Base-by-base conservation (phyloP, 2,329 filamentous ascomycete species). In the Cladophialophora immunda region DNA sequence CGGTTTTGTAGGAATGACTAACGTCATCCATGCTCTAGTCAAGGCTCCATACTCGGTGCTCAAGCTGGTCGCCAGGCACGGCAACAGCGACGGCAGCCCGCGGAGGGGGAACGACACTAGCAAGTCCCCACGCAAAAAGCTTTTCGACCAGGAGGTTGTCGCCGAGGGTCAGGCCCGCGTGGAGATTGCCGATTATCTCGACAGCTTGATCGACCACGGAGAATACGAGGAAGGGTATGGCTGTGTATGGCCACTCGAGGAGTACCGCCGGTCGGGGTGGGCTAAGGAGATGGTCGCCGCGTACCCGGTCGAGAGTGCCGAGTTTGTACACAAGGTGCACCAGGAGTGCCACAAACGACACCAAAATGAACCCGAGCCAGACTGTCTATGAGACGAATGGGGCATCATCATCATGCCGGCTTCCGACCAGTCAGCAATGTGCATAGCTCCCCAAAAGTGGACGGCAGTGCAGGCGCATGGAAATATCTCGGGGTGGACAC, bases 111-210 rank as follows among this genome's bases (percentile, higher is more conserved):
- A 29, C 32, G 27, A 32, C 8, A n/a, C 32, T 17, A 15, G 15
- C 34, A 27, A 59, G 56, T 50, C 36, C 15, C 29, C 60, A 11
- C 56, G 65, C 13, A 55, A 67, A 41, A 60, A 22, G 19, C 56
- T 68, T 30, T 65, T 68, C 17, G 62, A 68, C 29, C 61, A 62
- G 34, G 66, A 68, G 45, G 38, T 65, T 32, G 29, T 30, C 11
- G 66, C 66, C 19, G 66, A 68, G 58, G 47, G 85, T 82, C 1
- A 87, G 77, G 6, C 81, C 85, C 32, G 81, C 79, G 68, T 87
- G 85, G 61, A 86, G 80, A 70, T 86, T 83, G 81, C 85, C 83
- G 63, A 88, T 81, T 4, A 77, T 75, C 68, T 87, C 84, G 70
- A 86, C 82, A 45, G n/a, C n/a, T 25, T 68, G 45, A 58, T 64